A percentile compares a stretch with the other conserved stretches of the same genome.
Conservation (phyloP, 2,329 filamentous ascomycete species). For the Fusarium musae region DNA sequence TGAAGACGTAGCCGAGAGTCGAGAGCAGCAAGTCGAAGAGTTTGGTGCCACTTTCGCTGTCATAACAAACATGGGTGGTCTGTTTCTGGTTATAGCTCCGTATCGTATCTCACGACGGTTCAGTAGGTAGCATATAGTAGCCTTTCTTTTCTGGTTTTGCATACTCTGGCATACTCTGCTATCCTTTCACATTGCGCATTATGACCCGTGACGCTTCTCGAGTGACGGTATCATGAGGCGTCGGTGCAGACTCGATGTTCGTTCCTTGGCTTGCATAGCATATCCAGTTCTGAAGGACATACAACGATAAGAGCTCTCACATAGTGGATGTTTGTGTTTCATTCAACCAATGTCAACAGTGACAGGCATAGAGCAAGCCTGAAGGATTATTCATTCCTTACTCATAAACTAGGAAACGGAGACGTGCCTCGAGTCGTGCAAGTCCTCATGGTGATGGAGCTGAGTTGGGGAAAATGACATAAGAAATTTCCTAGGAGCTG, state of each 20-base stretch:
- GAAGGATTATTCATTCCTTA: slow-evolving; percentile 6
- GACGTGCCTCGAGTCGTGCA: slow-evolving; percentile 1
- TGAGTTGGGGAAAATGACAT: slow-evolving; percentile 18
- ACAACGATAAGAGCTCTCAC: background rate
- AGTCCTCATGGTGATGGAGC: slow-evolving; percentile 1
- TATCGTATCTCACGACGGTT: slow-evolving; percentile 15
- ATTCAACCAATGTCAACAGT: background rate
- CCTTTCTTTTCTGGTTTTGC: slow-evolving; percentile 30
- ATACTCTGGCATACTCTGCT: background rate
- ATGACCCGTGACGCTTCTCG: background rate
- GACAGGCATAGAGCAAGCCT: background rate
- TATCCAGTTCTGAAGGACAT: background rate
- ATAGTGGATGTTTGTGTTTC: background rate
- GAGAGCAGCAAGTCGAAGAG: slow-evolving; percentile 13
- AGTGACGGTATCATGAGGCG: background rate
- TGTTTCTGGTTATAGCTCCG: slow-evolving; percentile 24
- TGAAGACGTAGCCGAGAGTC: background rate
- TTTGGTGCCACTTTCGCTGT: slow-evolving; percentile 12
- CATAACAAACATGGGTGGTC: slow-evolving; percentile 14
- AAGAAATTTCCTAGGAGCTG: background rate
- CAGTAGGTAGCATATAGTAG: slow-evolving; percentile 39
- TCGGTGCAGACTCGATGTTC: background rate
- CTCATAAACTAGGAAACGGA: background rate
- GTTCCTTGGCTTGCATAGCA: background rate
- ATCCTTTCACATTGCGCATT: background rate